A percentile compares a stretch with the other conserved stretches of the same genome.
Evolutionary conservation across 2,329 filamentous ascomycete species (phyloP).

Genomic region (Cryphonectria radicalis): DNA sequence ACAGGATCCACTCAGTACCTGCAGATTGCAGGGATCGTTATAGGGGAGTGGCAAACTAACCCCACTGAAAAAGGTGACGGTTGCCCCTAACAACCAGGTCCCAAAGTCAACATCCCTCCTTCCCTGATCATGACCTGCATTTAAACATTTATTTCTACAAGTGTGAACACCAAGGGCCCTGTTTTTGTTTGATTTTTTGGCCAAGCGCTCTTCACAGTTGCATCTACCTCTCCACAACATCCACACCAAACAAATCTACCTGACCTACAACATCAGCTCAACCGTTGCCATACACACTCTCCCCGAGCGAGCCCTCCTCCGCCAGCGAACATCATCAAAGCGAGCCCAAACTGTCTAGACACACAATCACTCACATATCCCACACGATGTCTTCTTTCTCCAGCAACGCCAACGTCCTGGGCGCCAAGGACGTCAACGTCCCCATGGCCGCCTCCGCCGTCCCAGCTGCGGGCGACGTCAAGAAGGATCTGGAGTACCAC

Average conservation of each 20-base stretch:
- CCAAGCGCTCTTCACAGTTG: background rate
- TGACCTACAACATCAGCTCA: background rate
- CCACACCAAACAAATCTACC: background rate
- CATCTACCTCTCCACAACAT: conserved; percentile 14
- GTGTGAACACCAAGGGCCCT: background rate
- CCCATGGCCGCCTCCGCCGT: conserved; percentile 45
- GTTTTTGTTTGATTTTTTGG: background rate
- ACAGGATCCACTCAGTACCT: background rate
- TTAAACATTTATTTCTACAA: conserved; percentile 7
- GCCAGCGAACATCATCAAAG: background rate
- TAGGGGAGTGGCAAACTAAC: background rate
- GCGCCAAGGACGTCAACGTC: conserved; percentile 68
- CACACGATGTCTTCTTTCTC: conserved; percentile 54
- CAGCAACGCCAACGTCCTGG: conserved; percentile 56
- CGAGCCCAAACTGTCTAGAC: background rate
- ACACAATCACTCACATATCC: background rate
- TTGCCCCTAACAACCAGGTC: conserved; percentile 26
- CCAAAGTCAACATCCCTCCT: conserved; percentile 21
- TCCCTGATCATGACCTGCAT: background rate
- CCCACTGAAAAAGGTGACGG: conserved; percentile 16
- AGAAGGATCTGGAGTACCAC: conserved; percentile 72
- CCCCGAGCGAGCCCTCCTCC: too few relatives aligned
- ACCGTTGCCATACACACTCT: background rate
- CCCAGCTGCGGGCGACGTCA: conserved; percentile 37
- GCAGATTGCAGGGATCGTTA: background rate